A percentile compares a stretch with the other conserved stretches of the same genome.
Conservation (phyloP, 1,284 basidiomycete genomes). For the Pyrrhoderma lamaoense region DNA sequence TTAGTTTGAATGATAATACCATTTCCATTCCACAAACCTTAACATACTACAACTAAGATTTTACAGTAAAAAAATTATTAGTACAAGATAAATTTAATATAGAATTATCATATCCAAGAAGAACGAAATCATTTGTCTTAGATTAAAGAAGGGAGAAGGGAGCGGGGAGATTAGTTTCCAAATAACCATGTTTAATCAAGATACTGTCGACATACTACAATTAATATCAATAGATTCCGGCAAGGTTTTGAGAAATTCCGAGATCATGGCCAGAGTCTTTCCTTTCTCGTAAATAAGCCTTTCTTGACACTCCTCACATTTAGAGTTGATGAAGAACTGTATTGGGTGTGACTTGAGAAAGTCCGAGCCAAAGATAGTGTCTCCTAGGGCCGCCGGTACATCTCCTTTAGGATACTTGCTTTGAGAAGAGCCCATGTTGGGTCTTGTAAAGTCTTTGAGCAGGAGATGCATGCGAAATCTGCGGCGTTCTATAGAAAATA, state of each 20-base stretch:
- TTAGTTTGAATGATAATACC: too few species aligned
- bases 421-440: constrained; percentile 18
- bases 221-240: constrained; percentile 15
- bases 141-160: too few species aligned
- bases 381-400: constrained; percentile 15
- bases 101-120: too few species aligned
- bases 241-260: constrained; percentile 15
- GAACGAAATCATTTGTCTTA: too few species aligned
- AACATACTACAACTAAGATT: neutral
- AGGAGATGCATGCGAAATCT: constrained; percentile 15
- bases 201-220: too few species aligned
- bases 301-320: constrained; percentile 18
- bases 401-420: constrained; percentile 16
- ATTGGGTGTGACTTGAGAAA: constrained; percentile 16
- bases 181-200: too few species aligned
- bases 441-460: constrained; percentile 14
- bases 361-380: constrained; percentile 17
- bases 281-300: constrained; percentile 18
- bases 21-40: too few species aligned
- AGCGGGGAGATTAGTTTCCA: too few species aligned
- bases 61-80: neutral
- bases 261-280: constrained; percentile 18
- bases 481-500: constrained; percentile 5
- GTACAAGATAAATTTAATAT: too few species aligned
- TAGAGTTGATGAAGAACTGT: constrained; percentile 17